These are phyloP conservation scores for Taphrina flavorubra DNA, from an alignment of 1,139 yeast genomes.

Conservation along the genomic window DNA sequence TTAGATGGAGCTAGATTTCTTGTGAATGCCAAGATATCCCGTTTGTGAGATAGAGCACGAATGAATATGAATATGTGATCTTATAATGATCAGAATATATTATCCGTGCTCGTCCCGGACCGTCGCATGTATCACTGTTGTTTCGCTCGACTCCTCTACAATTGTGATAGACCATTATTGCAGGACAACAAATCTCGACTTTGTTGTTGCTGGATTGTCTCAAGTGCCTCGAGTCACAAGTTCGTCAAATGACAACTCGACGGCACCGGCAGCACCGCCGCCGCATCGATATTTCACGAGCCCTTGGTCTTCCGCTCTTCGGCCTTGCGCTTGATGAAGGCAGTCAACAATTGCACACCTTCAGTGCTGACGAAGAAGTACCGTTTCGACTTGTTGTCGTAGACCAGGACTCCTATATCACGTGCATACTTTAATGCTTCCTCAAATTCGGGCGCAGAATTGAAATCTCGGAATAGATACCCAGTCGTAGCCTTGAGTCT, in stretches of 20 bases:
- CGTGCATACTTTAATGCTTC: constrained; percentile 76
- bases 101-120: no score
- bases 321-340: constrained; percentile 24
- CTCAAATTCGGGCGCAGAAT: constrained; percentile 76
- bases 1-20: no score
- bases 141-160: no score
- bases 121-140: no score
- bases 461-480: constrained; percentile 82
- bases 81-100: no score
- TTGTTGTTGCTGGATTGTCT: no score
- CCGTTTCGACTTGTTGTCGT: constrained; percentile 75
- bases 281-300: background rate
- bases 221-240: no score
- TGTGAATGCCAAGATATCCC: no score
- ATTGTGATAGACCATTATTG: no score
- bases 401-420: constrained; percentile 85
- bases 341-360: constrained; percentile 22
- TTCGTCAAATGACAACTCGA: background rate
- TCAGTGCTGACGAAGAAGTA: constrained; percentile 64
- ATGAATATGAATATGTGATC: no score
- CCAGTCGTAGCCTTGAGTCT: constrained; percentile 90
- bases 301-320: constrained; percentile 11
- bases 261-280: background rate
- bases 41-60: no score
- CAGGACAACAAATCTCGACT: no score